phyloP scores from a whole-genome alignment of 202 grass and related monocot genomes.

The Bolboschoenoplectus hybrid region DNA sequence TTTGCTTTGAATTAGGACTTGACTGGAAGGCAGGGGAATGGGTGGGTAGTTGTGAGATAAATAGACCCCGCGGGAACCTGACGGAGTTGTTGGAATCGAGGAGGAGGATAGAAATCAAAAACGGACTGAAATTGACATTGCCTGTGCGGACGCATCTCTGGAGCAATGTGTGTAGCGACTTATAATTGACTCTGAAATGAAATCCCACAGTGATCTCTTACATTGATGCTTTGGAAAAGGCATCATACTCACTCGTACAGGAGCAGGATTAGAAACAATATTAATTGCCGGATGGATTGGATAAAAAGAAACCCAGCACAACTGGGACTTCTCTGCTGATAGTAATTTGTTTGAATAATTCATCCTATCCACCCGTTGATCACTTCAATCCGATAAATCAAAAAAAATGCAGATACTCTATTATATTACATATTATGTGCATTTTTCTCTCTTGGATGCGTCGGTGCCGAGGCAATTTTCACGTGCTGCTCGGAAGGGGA shows the following conservation, averaged over 20 bases:
- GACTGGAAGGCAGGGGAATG: neutral
- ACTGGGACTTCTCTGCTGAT: too few species aligned
- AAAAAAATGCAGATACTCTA: too few species aligned
- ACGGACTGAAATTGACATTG: neutral
- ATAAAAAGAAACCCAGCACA: neutral
- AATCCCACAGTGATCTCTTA: neutral
- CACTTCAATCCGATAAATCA: too few species aligned
- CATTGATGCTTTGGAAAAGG: neutral
- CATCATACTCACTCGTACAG: neutral
- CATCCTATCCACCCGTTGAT: too few species aligned
- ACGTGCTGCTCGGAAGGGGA: too few species aligned
- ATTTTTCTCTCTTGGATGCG: too few species aligned
- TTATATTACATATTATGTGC: too few species aligned
- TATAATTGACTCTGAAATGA: neutral
- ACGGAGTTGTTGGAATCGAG: neutral
- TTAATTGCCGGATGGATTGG: neutral
- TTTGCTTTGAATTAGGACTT: conserved; percentile 8
- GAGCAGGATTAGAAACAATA: neutral
- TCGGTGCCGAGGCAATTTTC: too few species aligned
- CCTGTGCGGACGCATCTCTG: neutral
- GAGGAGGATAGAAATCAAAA: neutral
- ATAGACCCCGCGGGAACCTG: neutral
- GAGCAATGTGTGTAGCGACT: neutral
- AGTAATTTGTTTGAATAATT: too few species aligned
- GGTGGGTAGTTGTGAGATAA: neutral